Conservation (phyloP, 441 rosid species). For the Erysimum cheiri region DNA sequence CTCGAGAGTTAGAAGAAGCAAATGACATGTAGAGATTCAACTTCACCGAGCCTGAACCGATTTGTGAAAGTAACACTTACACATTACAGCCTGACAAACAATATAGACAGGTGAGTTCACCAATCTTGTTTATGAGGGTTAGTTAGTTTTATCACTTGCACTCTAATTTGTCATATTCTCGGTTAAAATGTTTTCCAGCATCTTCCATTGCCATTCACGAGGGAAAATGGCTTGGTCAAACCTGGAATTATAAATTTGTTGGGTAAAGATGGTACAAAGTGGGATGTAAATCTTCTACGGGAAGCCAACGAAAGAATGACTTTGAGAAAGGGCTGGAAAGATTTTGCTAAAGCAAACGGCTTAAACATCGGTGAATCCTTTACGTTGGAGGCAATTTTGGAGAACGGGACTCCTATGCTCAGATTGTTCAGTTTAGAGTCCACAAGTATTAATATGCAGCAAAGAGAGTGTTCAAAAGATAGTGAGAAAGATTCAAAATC, state of each 20-base stretch:
- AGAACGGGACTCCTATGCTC: no score
- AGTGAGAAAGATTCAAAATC: no score
- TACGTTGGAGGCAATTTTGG: no score
- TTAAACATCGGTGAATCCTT: background rate
- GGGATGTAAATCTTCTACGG: no score
- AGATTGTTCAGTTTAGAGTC: no score
- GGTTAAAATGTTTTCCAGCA: no score
- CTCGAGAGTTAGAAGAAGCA: constrained; percentile 1
- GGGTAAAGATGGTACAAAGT: no score
- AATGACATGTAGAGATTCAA: background rate
- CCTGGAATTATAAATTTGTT: no score
- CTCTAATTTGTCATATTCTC: background rate
- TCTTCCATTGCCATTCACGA: no score
- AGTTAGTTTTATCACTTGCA: background rate
- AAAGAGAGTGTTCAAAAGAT: no score
- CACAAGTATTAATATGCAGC: no score
- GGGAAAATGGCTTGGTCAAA: no score
- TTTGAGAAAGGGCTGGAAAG: constrained; percentile 24
- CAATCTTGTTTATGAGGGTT: background rate
- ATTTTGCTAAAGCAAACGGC: constrained; percentile 13
- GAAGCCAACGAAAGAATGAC: background rate
- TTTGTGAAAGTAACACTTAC: background rate
- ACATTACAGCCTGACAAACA: background rate
- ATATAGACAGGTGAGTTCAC: background rate
- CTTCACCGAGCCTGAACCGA: background rate